Evolutionary conservation across 1,139 yeast genomes (phyloP), one percentile per base, ranked within the genome.

Genomic region (Nematodospora anomalae): DNA sequence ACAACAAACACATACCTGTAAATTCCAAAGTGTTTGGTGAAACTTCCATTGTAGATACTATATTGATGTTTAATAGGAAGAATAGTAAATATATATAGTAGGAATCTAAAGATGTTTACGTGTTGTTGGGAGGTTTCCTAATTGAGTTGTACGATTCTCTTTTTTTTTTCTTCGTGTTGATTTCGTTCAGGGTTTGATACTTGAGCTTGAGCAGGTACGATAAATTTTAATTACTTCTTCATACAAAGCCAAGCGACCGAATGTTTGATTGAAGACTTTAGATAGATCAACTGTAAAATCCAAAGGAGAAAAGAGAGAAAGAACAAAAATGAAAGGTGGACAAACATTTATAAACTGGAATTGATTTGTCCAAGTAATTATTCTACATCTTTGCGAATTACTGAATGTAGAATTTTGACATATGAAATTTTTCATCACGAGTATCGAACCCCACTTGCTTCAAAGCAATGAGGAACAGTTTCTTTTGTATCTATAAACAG

Each of bases 21-120:
- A 84, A 86, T 64, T 83, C 90, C 55, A 81, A 72, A 41, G 60
- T 62, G 44, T 64, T 66, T 36, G 88, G 86, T 33, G 73, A 62
- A 42, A 81, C 75, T 59, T 79, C 83, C 87, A 81, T 80, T 38
- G 37, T 63, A 49, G 12, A 26, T 22, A 28, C 8, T 18, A 18
- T 6, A 6, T n/a, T 11, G 10, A 4, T 26, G 29, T 6, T 16
- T 26, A 15, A 18, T 16, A 26, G 16, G 10, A 8, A 6, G 13
- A n/a, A 8, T 14, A 6, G 5, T 5, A 25, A 25, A 14, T 12
- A 25, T 6, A 12, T 25, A 6, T 25, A 13, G 16, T 14, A 22
- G 10, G 21, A 18, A 18, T 6, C 8, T 18, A 18, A 18, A 18
- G 8, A 18, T 18, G 8, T 6, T 18, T 6, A 18, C 21, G 21